Conservation (phyloP, 441 rosid genomes). For the Mallotus repandus region DNA sequence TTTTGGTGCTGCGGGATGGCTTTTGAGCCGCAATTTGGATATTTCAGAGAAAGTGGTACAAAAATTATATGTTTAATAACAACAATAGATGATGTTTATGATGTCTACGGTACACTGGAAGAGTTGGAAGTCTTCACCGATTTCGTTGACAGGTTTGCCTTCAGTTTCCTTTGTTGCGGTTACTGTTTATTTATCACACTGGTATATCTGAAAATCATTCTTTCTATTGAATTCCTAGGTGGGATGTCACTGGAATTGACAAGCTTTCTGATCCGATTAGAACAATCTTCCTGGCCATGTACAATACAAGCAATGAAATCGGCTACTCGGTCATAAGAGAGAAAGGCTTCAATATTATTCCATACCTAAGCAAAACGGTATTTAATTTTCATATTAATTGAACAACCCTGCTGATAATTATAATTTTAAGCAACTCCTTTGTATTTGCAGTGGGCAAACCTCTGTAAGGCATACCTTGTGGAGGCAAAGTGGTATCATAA, state of each 20-base stretch:
- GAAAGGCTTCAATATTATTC: constrained; percentile 2
- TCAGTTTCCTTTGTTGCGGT: no score
- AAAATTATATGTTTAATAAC: neutral
- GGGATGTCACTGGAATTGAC: neutral
- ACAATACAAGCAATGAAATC: neutral
- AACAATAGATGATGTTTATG: neutral
- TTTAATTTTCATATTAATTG: no score
- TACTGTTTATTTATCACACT: no score
- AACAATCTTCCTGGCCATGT: neutral
- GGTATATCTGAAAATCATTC: no score
- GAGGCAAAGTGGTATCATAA: constrained; percentile 45
- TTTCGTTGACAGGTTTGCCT: neutral
- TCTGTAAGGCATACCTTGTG: constrained; percentile 35
- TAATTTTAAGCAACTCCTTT: no score
- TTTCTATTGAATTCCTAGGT: neutral
- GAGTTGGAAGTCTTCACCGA: constrained; percentile 2
- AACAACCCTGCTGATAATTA: no score
- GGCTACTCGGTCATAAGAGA: neutral
- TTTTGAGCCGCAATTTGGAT: neutral
- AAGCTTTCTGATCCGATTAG: neutral
- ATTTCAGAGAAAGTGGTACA: neutral
- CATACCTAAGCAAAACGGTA: neutral
- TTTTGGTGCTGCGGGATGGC: neutral
- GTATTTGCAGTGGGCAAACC: constrained; percentile 37
- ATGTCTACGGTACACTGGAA: neutral